These are phyloP conservation scores for Aspergillus mulundensis DNA, from an alignment of 495 filamentous ascomycete species.

Conservation along the genomic window DNA sequence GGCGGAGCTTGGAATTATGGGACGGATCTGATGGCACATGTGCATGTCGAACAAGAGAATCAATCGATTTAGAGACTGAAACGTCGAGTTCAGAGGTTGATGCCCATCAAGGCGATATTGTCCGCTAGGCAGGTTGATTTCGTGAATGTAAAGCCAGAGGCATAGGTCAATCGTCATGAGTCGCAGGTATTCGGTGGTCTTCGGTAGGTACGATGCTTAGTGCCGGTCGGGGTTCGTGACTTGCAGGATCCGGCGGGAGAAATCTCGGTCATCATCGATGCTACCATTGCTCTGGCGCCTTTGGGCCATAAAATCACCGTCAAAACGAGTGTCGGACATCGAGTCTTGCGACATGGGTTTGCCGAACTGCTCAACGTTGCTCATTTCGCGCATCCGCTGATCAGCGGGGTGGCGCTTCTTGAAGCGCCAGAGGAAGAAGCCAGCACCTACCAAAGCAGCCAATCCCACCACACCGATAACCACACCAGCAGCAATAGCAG, in stretches of 20 bases:
- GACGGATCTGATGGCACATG: not conserved
- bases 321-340: constrained; percentile 78
- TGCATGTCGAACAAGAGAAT: too few species aligned
- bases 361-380: constrained; percentile 63
- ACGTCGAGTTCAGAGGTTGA: too few species aligned
- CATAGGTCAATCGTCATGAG: constrained; percentile 8
- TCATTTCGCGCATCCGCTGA: constrained; percentile 73
- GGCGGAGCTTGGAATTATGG: not conserved
- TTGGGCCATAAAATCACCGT: constrained; percentile 78
- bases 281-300: constrained; percentile 91
- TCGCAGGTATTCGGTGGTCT: constrained; percentile 1
- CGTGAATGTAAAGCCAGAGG: constrained; percentile 7
- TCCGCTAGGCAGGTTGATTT: constrained; percentile 11
- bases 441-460: constrained; percentile 58
- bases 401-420: constrained; percentile 69
- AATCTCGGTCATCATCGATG: constrained; percentile 97
- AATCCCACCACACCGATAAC: constrained; percentile 79
- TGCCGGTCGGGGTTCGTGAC: constrained; percentile 49
- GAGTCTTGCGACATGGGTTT: constrained; percentile 57
- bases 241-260: constrained; percentile 92
- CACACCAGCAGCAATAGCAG: constrained; percentile 81
- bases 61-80: too few species aligned
- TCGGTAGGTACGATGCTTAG: constrained; percentile 10
- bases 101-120: not conserved
- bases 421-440: constrained; percentile 72